Percentiles rank a stretch among this genome's conserved stretches.
Conservation (phyloP, 495 filamentous ascomycete genomes). For the Hapsidospora chrysogenum region DNA sequence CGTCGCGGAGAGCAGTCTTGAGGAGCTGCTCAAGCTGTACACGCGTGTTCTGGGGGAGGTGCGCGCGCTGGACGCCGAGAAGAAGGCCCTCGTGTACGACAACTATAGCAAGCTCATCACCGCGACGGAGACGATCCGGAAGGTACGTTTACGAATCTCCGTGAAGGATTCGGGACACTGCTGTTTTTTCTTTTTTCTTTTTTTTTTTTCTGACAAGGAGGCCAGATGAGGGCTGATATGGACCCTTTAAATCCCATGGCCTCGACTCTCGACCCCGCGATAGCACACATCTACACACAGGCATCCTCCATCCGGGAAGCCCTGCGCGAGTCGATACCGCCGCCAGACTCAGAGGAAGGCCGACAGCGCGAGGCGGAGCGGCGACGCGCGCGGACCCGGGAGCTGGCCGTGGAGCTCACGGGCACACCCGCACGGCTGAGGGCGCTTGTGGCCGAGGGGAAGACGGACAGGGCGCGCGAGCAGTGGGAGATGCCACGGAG, state of each 20-base stretch:
- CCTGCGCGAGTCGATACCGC: conserved; percentile 25
- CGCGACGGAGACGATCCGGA: conserved; percentile 87
- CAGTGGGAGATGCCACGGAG: conserved; percentile 40
- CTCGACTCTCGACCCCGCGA: conserved; percentile 56
- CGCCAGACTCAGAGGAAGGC: conserved; percentile 15
- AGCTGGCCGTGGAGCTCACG: conserved; percentile 59
- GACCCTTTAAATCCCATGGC: conserved; percentile 54
- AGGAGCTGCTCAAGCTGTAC: conserved; percentile 47
- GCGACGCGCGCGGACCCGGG: conserved; percentile 35
- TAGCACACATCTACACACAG: conserved; percentile 66
- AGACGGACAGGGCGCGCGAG: conserved; percentile 39
- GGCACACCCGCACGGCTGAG: conserved; percentile 41
- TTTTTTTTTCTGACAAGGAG: too few relatives aligned
- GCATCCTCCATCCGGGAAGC: conserved; percentile 44
- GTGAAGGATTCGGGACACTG: too few relatives aligned
- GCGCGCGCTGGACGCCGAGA: conserved; percentile 77
- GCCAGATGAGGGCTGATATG: conserved; percentile 55
- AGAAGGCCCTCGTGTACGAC: conserved; percentile 93
- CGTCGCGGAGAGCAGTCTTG: conserved; percentile 44
- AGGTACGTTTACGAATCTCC: conserved; percentile 20
- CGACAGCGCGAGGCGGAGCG: conserved; percentile 14
- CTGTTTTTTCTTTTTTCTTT: too few relatives aligned
- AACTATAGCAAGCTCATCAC: conserved; percentile 93
- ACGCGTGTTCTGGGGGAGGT: conserved; percentile 58
- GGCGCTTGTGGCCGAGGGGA: conserved; percentile 44